A percentile compares a stretch with the other conserved stretches of the same genome.
phyloP scores from a whole-genome alignment of 2,329 filamentous ascomycete genomes.

The Claviceps paspali region DNA sequence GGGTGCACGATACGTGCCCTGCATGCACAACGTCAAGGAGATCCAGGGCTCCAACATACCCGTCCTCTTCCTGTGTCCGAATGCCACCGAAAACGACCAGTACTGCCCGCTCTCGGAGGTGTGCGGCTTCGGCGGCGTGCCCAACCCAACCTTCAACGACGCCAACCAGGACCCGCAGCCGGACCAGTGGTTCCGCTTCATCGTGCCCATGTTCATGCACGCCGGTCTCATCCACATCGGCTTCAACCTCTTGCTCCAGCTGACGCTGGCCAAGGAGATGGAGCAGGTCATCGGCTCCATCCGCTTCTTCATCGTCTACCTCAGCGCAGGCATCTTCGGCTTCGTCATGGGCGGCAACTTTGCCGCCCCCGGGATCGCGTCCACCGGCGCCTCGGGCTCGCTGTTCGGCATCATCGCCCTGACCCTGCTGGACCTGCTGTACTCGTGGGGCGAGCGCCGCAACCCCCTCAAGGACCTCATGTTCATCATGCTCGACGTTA shows the following conservation, averaged over 20 bases:
- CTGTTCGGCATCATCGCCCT: constrained; percentile 88
- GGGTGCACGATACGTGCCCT: constrained; percentile 82
- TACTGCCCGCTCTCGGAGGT: constrained; percentile 61
- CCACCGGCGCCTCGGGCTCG: constrained; percentile 76
- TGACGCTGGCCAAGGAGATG: constrained; percentile 85
- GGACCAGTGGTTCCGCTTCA: constrained; percentile 95
- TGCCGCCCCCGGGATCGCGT: constrained; percentile 64
- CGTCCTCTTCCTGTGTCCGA: constrained; percentile 66
- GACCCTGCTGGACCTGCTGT: constrained; percentile 75
- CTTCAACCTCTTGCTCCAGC: constrained; percentile 85
- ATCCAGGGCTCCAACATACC: constrained; percentile 37
- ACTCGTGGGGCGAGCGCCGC: constrained; percentile 72
- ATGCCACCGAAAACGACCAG: constrained; percentile 46
- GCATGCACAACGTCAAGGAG: constrained; percentile 72
- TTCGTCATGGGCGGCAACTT: constrained; percentile 93
- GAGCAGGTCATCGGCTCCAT: constrained; percentile 78
- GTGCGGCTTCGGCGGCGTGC: constrained; percentile 67
- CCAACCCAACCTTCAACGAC: constrained; percentile 46
- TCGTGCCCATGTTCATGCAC: constrained; percentile 88
- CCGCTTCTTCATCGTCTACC: constrained; percentile 79
- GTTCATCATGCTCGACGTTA: constrained; percentile 72
- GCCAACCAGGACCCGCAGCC: constrained; percentile 43
- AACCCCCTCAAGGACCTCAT: constrained; percentile 71
- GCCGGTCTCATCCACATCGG: constrained; percentile 87
- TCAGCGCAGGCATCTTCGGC: constrained; percentile 84